phyloP scores from a whole-genome alignment of 2,329 filamentous ascomycete species.

The Fusarium nelsonii region DNA sequence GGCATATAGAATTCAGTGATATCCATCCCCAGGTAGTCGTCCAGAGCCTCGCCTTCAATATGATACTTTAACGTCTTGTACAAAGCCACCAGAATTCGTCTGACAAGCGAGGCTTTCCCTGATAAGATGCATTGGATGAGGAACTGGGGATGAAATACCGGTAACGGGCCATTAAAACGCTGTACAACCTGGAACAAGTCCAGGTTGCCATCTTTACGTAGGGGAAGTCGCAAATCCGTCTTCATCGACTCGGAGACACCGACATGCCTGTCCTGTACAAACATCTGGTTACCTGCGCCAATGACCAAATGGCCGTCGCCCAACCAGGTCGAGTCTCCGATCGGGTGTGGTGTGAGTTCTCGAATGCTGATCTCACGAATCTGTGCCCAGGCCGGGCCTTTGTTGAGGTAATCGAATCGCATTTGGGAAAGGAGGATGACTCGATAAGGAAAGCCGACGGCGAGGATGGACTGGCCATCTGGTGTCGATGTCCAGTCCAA shows the following conservation, averaged over 20 bases:
- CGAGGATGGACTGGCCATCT: conserved; percentile 87
- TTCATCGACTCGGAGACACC: conserved; percentile 71
- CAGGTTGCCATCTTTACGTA: conserved; percentile 63
- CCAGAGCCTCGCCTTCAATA: conserved; percentile 82
- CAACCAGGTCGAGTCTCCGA: conserved; percentile 94
- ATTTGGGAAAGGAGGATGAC: conserved; percentile 87
- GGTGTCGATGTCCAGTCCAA: conserved; percentile 95
- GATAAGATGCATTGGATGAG: conserved; percentile 86
- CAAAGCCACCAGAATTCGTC: conserved; percentile 77
- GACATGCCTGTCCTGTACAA: conserved; percentile 84
- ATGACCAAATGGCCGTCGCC: conserved; percentile 86
- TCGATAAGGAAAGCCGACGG: conserved; percentile 91
- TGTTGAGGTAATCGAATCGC: conserved; percentile 91
- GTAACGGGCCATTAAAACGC: conserved; percentile 86
- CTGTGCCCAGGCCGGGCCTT: conserved; percentile 88
- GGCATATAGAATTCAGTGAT: conserved; percentile 68
- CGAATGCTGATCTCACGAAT: conserved; percentile 85
- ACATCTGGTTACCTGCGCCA: conserved; percentile 90
- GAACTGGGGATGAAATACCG: conserved; percentile 93
- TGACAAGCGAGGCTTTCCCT: conserved; percentile 79
- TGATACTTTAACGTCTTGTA: conserved; percentile 85
- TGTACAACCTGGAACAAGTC: conserved; percentile 87
- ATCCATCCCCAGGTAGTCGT: conserved; percentile 78
- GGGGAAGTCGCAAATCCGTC: conserved; percentile 62
- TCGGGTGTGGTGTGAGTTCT: conserved; percentile 87